Base-by-base conservation (phyloP, 768 basidiomycete species). In the Phlebiopsis flavidoalba region DNA sequence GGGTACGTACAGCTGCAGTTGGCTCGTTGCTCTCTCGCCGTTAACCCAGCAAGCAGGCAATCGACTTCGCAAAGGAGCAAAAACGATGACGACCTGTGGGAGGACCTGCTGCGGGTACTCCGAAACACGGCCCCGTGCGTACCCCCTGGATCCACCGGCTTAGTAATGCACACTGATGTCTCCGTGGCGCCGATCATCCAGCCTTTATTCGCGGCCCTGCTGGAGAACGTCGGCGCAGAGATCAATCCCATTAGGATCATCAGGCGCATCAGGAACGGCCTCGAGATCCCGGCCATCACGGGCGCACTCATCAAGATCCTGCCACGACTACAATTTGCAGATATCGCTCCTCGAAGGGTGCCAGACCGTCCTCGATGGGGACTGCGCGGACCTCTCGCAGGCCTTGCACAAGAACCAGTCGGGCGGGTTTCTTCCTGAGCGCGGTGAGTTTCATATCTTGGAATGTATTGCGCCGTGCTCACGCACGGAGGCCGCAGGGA, bases 21-120 rank as follows among this genome's bases (percentile, higher is more conserved):
- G 53, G 58, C 8, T 49, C 50, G 17, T 53, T 33, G 12, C 5
- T 46, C 8, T 19, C 40, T 43, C 12, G 40, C 10, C 40, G 40
- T 17, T 43, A 43, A 43, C 17, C 53, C 52, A 6, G 26, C 19
- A 8, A 24, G 7, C 64, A 94, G 93, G 94, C 96, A 3, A 98
- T 99, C 67, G 96, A 98, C 60, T 99, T 99, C 64, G 96, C 95
- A 2, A 96, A 95, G 68, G 95, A 98, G 71, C 96, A 98, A 72
- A n/a, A 89, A 87, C 56, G 97, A 98, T 64, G 89, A 95, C 62
- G 97, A 98, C 71, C 83, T 99, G 0, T 99, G 96, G 97, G 96
- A 98, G 67, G 96, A 98, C 70, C 80, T 99, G 8, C 76, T 99
- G 26, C 86, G 81, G n/a, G 61, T 98, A 98, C 67, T 96, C 95